Base-by-base conservation (phyloP, 768 basidiomycete species). In the Clitopilus hobsonii region DNA sequence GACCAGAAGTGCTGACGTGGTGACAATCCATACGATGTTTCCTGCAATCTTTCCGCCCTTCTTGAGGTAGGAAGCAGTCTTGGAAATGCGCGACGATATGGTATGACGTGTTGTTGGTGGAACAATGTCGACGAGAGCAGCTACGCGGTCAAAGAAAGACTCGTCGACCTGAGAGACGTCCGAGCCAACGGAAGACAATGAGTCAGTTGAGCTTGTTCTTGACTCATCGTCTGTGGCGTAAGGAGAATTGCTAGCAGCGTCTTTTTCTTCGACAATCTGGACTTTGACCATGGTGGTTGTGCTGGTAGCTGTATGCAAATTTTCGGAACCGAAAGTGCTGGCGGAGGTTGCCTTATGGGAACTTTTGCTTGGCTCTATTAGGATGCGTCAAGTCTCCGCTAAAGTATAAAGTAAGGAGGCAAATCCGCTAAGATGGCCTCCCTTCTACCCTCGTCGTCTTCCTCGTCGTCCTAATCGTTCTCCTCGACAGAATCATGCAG, bases 91-190 rank as follows among this genome's bases (percentile, higher is more conserved):
- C 22, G 84, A 75, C 50, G 81, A 71, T 60, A 98, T 83, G 64
- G 74, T 74, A 62, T 90, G 87, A 58, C 97, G 86, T 32, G 95
- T 95, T 7, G 88, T 74, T 22, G 97, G 97, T 6, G 95, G 89
- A 4, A 99, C 85, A 66, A 99, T 98, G 78, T 99, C 96, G 62
- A 89, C 89, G 69, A 99, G 88, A 23, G 96, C 96, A 56, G 80
- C 79, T 65, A 99, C 61, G 56, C 96, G 91, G 76, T 98, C 94
- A 59, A 86, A 76, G 63, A 97, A 58, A 38, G 94, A 83, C 74
- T 99, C 96, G 63, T 94, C 85, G 58, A 72, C 75, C 8, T 45
- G 14, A 56, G 82, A 82, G 45, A 74, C 65, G 51, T 91, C 85
- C 3, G 91, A 93, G 28, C 83, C 82, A 56, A 91, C 72, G 55